These are phyloP conservation scores for Leccinum cinnamomeum DNA, from an alignment of 1,284 basidiomycete genomes.

Conservation along the genomic window DNA sequence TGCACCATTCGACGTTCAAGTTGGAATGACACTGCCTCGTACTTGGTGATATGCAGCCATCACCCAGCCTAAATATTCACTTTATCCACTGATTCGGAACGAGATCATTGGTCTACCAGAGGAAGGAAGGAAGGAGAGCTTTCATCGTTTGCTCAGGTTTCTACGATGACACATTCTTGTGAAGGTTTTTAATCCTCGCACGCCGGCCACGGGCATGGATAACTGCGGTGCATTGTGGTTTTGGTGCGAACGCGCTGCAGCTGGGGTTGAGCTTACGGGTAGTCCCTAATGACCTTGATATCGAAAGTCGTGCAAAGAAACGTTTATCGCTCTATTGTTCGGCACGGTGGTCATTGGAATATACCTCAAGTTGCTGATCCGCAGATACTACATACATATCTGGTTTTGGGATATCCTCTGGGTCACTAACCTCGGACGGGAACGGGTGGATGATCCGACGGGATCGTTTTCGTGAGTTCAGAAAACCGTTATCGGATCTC, in stretches of 20 bases:
- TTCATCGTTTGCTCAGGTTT: background rate
- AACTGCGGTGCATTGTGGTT: background rate
- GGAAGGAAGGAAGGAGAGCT: background rate
- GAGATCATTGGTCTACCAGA: too few relatives aligned
- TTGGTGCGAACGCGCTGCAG: background rate
- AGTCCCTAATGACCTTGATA: background rate
- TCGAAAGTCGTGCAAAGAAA: background rate
- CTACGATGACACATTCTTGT: background rate
- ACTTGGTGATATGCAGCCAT: too few relatives aligned
- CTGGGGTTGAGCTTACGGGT: background rate
- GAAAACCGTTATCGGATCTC: too few relatives aligned
- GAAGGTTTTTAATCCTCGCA: background rate
- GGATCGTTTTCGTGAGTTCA: too few relatives aligned
- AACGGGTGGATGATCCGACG: background rate
- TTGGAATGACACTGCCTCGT: too few relatives aligned
- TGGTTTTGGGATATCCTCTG: background rate
- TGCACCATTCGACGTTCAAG: too few relatives aligned
- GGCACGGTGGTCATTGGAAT: too few relatives aligned
- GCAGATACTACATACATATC: too few relatives aligned
- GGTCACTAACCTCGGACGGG: background rate
- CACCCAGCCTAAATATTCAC: too few relatives aligned
- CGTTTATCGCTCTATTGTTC: background rate
- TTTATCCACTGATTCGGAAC: too few relatives aligned
- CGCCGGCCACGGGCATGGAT: background rate
- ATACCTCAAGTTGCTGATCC: too few relatives aligned